Percentiles rank a stretch among this genome's conserved stretches.
Evolutionary conservation across 1,284 basidiomycete species (phyloP).

Genomic region (Limonomyces culmigenus): DNA sequence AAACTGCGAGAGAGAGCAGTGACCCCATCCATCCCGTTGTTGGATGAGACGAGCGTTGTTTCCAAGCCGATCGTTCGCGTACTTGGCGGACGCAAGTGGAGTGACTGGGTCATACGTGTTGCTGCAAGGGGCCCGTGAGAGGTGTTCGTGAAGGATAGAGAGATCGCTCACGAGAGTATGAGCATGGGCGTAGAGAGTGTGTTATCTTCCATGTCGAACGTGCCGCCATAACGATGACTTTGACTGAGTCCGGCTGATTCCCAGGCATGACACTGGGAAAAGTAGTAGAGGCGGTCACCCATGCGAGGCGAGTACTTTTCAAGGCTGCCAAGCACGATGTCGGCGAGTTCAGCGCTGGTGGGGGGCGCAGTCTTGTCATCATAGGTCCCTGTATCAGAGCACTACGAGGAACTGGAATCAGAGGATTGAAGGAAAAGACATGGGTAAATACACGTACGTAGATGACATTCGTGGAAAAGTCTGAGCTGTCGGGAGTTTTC

Average conservation of each 20-base stretch:
- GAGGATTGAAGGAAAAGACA: not conserved
- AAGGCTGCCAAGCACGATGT: not conserved
- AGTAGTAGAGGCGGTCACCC: not conserved
- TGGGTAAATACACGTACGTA: conserved; percentile 1
- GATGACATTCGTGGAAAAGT: not conserved
- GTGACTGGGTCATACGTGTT: conserved; percentile 4
- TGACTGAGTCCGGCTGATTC: not conserved
- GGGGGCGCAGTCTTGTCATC: not conserved
- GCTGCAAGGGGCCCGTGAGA: not conserved
- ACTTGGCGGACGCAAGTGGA: not conserved
- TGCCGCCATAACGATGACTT: conserved; percentile 2
- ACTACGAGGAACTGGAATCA: not conserved
- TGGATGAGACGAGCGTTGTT: conserved; percentile 3
- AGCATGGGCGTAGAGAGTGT: conserved; percentile 3
- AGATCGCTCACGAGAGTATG: conserved; percentile 1
- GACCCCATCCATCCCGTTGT: conserved; percentile 3
- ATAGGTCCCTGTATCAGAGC: conserved; percentile 2
- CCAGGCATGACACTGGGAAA: not conserved
- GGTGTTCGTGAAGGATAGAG: not conserved
- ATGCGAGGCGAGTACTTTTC: conserved; percentile 1
- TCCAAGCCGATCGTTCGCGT: conserved; percentile 1
- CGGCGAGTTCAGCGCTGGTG: not conserved
- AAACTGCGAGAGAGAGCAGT: conserved; percentile 2
- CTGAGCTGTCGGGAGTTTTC: not conserved
- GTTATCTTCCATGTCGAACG: conserved; percentile 2